Evolutionary conservation across 495 filamentous ascomycete genomes (phyloP), one percentile per base, ranked within the genome.

Genomic region (Annulohypoxylon moriforme): DNA sequence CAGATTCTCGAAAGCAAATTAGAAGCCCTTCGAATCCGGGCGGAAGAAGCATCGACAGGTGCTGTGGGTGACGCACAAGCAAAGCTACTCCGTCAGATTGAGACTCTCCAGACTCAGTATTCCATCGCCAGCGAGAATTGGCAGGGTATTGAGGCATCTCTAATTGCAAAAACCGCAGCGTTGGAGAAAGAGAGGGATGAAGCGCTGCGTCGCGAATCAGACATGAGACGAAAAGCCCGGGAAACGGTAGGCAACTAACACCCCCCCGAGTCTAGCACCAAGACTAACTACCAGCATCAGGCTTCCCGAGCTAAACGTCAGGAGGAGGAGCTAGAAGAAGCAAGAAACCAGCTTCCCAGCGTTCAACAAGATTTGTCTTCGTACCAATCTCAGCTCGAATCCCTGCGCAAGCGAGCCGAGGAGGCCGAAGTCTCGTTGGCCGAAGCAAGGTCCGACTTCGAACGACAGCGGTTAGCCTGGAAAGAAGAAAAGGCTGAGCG

Each of bases 71-170:
- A 98, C 76, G 89, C 92, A 0, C 94, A 97, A 72, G 93, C 91
- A 22, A 97, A 98, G 77, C 84, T 99, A 22, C 83, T 98, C 20
- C 89, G 96, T 47, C 96, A 98, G 80, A 89, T 98, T 29, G 96
- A 99, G 84, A 98, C 93, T 2, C 81, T 99, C 55, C 96, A 98
- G 80, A 95, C 92, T 4, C 96, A 99, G 79, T 97, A 99, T 79
- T 90, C 93, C 0, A 89, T 94, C 56, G 96, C 96, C 2, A 95
- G 92, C 67, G 94, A 97, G 73, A 99, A 98, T 77, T 99, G 96
- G 96, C 94, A 98, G 67, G 92, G 94, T 0, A 92, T 98, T 50
- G 95, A 99, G 72, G 87, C 92, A 11, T 94, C 92, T 0, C 80
- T 98, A 49, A 85, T 93, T 36, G 85, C 91, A 20, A 85, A 94